Conservation (phyloP, 345 rosid species). For the Citrus inodora region DNA sequence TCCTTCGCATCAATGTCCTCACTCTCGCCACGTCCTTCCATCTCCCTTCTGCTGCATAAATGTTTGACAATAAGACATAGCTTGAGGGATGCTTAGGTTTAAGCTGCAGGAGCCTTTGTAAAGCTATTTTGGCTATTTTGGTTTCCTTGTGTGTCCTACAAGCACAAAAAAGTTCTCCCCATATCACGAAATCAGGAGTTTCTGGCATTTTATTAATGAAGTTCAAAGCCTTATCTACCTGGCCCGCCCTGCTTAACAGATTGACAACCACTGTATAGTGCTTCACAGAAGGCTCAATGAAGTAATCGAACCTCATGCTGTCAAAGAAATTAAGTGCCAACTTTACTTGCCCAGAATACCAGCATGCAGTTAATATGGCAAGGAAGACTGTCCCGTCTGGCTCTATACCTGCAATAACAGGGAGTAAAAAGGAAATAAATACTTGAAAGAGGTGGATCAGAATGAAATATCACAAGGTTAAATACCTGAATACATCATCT, state of each 20-base stretch:
- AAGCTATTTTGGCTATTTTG: constrained; percentile 39
- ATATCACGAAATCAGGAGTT: constrained; percentile 51
- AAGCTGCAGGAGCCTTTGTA: constrained; percentile 42
- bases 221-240: constrained; percentile 43
- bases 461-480: not conserved
- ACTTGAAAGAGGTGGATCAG: not conserved
- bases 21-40: constrained; percentile 44
- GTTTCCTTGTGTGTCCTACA: constrained; percentile 46
- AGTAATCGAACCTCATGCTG: constrained; percentile 65
- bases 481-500: constrained; percentile 62
- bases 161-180: constrained; percentile 64
- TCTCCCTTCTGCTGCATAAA: constrained; percentile 37
- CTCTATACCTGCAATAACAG: constrained; percentile 42
- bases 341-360: constrained; percentile 47
- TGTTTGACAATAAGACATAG: constrained; percentile 50
- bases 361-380: constrained; percentile 51
- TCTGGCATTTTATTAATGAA: constrained; percentile 48
- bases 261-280: constrained; percentile 54
- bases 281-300: constrained; percentile 56
- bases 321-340: constrained; percentile 58
- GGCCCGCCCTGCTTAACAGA: constrained; percentile 59
- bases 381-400: constrained; percentile 64
- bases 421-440: not conserved
- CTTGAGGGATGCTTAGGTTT: constrained; percentile 52
- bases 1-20: constrained; percentile 28